Evolutionary conservation across 106 monocot genomes (phyloP), one percentile per base, ranked within the genome.

Genomic region (Allium sativum): DNA sequence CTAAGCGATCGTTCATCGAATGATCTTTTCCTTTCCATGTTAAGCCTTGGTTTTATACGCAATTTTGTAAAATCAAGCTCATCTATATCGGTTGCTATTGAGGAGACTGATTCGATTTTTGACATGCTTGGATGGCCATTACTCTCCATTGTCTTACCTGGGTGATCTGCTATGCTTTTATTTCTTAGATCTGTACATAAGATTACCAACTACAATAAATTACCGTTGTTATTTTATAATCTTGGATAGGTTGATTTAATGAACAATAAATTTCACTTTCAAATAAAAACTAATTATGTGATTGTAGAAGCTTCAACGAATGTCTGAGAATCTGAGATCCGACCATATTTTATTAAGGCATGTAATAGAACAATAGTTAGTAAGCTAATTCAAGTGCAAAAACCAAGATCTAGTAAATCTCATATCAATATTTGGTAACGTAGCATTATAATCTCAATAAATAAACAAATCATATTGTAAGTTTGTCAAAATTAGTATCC

Each of bases 11-110:
- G 64, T 45, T 93, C 93, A 9, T 86, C 93, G 50, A 89, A 82
- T 19, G 93, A 94, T 21, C 89, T 67, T 74, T 94, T 70, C 81
- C 93, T 69, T 60, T 94, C 93, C 2, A 94, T 81, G 65, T 73
- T 88, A 52, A 80, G 65, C 76, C 70, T 65, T 53, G 83, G 81
- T 71, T 68, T 74, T 44, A 80, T 62, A 16, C 70, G 69, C 40
- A 82, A 62, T 51, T 68, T 60, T 13, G 72, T 55, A 22, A 86
- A 66, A 20, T 90, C 77, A 44, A 80, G 69, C 44, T 73, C 90
- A 10, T 80, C 77, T 7, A 62, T 51, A 15, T 82, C 85, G 40
- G 15, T 6, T 15, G 65, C 41, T 3, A 74, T 31, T 4, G 88
- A 84, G 12, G 42, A 2, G 22, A 68, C 71, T 10, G 90, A 77